Base-by-base conservation (phyloP, 768 basidiomycete species). In the Podaxis pistillaris region DNA sequence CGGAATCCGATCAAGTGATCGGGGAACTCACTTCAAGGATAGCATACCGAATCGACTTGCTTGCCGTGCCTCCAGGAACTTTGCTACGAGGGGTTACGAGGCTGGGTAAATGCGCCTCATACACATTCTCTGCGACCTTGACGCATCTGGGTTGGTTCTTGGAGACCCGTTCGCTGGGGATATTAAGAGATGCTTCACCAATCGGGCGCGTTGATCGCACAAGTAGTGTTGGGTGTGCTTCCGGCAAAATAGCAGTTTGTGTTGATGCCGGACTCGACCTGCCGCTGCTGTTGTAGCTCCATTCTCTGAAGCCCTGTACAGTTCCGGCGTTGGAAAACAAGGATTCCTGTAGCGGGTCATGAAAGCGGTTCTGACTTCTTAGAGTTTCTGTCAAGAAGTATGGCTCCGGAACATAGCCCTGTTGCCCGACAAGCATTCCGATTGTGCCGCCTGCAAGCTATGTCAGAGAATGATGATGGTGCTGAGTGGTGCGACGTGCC, bases 271-370 rank as follows among this genome's bases (percentile, higher is more conserved):
- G 83, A 63, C 76, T 87, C 38, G 84, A 83, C 66, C 83, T 81
- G 7, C 87, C 89, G n/a, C 61, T 62, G 65, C 83, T 86, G 33
- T 75, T 73, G 33, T 75, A 73, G 65, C 83, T 88, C 90, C 94
- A 96, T 61, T 86, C 79, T 62, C 90, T 79, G 71, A 88, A 96
- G 4, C 90, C 87, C 70, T 89, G 85, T 7, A 95, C 88, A 22
- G 93, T 90, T 6, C 80, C 77, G 0, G 92, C 85, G 67, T 93
- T 85, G 0, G 92, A 93, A 69, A 93, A 94, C 24, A 96, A 76
- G 0, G 94, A 95, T 63, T 93, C 88, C 71, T 91, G 89, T 24
- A 87, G 75, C 3, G 95, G 96, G 67, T 98, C 96, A 73, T 98
- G 93, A 69, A 98, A 98, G 12, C 96, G 86, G 41, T 84, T 85